These are phyloP conservation scores for Darksidea phi DNA, from an alignment of 495 filamentous ascomycete species.

Conservation along the genomic window DNA sequence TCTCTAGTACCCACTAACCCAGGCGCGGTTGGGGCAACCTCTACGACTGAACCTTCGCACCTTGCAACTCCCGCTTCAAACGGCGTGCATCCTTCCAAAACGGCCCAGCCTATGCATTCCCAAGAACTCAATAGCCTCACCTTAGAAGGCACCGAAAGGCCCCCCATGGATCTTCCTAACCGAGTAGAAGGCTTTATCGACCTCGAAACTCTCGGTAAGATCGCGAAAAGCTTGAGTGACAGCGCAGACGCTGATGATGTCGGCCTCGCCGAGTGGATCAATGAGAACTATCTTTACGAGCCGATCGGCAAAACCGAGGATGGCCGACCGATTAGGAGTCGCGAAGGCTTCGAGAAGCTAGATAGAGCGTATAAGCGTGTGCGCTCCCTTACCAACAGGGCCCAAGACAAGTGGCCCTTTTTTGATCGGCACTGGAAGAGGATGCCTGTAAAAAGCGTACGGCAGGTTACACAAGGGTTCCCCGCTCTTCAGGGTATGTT, in stretches of 20 bases:
- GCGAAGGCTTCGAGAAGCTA: not conserved
- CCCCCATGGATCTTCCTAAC: not conserved
- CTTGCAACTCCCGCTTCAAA: no score
- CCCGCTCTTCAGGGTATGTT: no score
- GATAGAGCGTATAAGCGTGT: conserved; percentile 3
- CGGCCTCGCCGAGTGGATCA: conserved; percentile 5
- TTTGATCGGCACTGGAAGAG: conserved; percentile 4
- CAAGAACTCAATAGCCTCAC: no score
- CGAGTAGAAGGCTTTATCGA: conserved; percentile 7
- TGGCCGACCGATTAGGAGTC: not conserved
- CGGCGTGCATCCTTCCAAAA: no score
- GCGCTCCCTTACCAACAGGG: not conserved
- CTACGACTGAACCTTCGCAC: no score
- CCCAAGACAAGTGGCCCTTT: conserved; percentile 13
- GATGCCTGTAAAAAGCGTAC: no score
- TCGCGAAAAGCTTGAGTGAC: not conserved
- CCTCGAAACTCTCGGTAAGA: not conserved
- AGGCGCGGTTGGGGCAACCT: no score
- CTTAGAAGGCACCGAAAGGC: no score
- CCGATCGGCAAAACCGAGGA: not conserved
- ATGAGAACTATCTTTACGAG: not conserved
- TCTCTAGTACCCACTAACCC: no score
- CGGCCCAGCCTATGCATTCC: no score
- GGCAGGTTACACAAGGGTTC: no score
- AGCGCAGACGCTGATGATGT: not conserved